phyloP scores from a whole-genome alignment of 768 basidiomycete genomes.

The Podaxis pistillaris region DNA sequence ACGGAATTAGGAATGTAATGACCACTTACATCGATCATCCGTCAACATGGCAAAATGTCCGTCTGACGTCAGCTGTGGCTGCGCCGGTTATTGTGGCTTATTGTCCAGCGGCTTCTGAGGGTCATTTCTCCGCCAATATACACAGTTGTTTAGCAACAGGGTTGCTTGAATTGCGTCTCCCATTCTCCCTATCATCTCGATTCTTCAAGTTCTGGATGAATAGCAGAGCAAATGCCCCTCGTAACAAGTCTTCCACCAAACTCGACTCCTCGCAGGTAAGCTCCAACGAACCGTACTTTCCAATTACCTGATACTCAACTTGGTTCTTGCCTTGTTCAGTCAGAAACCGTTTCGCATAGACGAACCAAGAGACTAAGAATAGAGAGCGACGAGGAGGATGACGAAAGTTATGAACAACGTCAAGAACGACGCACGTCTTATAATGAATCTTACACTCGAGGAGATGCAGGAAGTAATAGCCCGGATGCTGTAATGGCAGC shows the following conservation, averaged over 20 bases:
- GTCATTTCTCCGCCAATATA: neutral
- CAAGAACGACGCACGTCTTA: constrained; percentile 8
- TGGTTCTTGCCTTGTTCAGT: constrained; percentile 4
- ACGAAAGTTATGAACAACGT: constrained; percentile 20
- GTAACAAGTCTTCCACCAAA: constrained; percentile 21
- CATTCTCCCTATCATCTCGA: neutral
- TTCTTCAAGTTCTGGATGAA: neutral
- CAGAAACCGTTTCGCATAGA: neutral
- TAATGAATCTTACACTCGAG: neutral
- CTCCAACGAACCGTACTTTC: neutral
- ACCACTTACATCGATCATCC: neutral
- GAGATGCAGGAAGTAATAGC: neutral
- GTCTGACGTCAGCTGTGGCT: neutral
- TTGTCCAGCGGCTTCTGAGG: neutral
- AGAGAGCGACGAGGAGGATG: constrained; percentile 28
- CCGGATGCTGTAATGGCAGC: neutral
- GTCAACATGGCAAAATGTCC: neutral
- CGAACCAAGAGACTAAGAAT: constrained; percentile 23
- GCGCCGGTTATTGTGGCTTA: neutral
- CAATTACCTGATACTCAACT: neutral
- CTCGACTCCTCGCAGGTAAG: constrained; percentile 22
- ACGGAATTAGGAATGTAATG: neutral
- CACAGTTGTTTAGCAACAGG: neutral
- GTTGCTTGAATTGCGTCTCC: neutral
- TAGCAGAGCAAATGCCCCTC: constrained; percentile 18